Percentiles rank a stretch among this genome's conserved stretches.
Conservation (phyloP, 495 filamentous ascomycete genomes). For the Wilcoxina mikolae region DNA sequence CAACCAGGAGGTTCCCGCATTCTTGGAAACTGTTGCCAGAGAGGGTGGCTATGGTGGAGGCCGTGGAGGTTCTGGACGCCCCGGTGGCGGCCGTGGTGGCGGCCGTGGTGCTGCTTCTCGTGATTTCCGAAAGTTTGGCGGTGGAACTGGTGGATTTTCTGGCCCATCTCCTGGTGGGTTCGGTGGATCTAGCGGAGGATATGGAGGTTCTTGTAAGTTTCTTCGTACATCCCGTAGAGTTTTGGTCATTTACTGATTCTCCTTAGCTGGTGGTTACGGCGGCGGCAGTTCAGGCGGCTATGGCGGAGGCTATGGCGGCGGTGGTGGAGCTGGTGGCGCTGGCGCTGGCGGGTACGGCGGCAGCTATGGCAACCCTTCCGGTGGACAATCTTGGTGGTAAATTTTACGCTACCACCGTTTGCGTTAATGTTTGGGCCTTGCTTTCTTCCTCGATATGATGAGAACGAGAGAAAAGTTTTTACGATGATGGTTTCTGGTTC, state of each 20-base stretch:
- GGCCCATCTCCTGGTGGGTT: constrained; percentile 35
- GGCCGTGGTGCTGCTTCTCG: constrained; percentile 58
- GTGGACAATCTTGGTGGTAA: constrained; percentile 94
- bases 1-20: constrained; percentile 63
- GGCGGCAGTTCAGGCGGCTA: too few relatives aligned
- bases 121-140: constrained; percentile 73
- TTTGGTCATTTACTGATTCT: constrained; percentile 32
- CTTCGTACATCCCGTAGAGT: not conserved
- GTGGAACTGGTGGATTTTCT: constrained; percentile 40
- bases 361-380: constrained; percentile 72
- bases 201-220: constrained; percentile 29
- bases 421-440: constrained; percentile 25
- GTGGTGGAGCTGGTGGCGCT: constrained; percentile 25
- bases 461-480: constrained; percentile 17
- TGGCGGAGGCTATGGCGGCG: constrained; percentile 22
- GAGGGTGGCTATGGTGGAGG: constrained; percentile 48
- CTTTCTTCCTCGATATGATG: constrained; percentile 22
- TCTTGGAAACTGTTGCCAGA: constrained; percentile 44
- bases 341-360: constrained; percentile 38
- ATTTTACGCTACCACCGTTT: constrained; percentile 26
- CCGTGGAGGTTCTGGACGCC: constrained; percentile 49
- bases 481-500: constrained; percentile 22
- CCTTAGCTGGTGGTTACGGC: constrained; percentile 20
- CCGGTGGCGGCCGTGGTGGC: constrained; percentile 38
- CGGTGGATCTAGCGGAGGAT: constrained; percentile 37